phyloP scores from a whole-genome alignment of 2,329 filamentous ascomycete genomes.

The Sporothrix brasiliensis region DNA sequence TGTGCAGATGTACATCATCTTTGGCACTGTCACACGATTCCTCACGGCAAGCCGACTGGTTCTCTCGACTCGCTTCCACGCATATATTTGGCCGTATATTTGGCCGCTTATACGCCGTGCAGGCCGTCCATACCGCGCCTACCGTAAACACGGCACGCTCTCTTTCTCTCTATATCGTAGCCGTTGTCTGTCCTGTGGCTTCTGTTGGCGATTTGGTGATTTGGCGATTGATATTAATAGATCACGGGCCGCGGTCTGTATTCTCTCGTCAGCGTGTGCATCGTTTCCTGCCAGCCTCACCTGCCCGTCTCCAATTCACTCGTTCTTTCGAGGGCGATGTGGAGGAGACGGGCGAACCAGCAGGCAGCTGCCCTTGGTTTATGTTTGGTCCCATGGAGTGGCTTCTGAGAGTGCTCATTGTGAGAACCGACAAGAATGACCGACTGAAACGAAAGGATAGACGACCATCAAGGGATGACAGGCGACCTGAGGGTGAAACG shows the following conservation, averaged over 20 bases:
- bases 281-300: not conserved
- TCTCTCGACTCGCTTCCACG: not conserved
- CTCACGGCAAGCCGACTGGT: not conserved
- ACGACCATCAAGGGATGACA: not conserved
- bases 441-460: slow-evolving; percentile 3
- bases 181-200: not conserved
- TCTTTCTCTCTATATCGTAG: not conserved
- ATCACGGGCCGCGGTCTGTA: not conserved
- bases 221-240: slow-evolving; percentile 2
- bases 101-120: slow-evolving; percentile 2
- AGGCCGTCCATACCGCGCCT: not conserved
- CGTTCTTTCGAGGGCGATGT: not conserved
- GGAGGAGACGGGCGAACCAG: not conserved
- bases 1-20: not conserved
- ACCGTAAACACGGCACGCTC: not conserved
- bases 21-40: not conserved
- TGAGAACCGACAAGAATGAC: not conserved
- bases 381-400: not conserved
- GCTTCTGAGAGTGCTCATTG: too few relatives aligned
- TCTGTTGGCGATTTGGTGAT: not conserved
- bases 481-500: not conserved
- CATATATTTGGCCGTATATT: slow-evolving; percentile 18
- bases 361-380: not conserved
- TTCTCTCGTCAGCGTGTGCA: not conserved
- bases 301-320: not conserved